Base-by-base conservation (phyloP, 345 rosid species). In the Hibiscus trionum region DNA sequence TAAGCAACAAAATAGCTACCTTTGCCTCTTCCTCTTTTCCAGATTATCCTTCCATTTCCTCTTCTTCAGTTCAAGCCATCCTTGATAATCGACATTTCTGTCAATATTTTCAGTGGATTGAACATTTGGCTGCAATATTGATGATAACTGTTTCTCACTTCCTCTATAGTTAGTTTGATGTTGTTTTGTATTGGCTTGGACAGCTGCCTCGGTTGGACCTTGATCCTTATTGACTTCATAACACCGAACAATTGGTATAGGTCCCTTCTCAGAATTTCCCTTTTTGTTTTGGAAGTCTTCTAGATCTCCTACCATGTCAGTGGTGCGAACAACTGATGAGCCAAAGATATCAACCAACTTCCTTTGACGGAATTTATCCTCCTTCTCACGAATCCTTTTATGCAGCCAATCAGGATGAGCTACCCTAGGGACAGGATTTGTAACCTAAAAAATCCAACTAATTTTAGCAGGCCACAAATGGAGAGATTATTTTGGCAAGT, bases 351-450 rank as follows among this genome's bases (percentile, higher is more conserved):
- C 93, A 74, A 73, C 88, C 72, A 94, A 79, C 82, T 90, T 94
- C 76, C 88, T 78, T 79, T 94, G 98, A 75, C 90, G 96, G 77
- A 88, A 84, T 75, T 84, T 91, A 80, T 94, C 98, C 4, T 91
- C 93, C 82, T 88, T 91, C 82, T 91, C 98, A 65, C 92, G 96
- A 60, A 91, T 90, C 86, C 86, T 94, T 84, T 90, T 94, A 72
- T 90, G 92, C 77, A 94, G 88, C 98, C 98, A 94, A 75, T 94
- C 98, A 74, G 97, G 98, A 80, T 94, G 97, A 82, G 80, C 82
- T 50, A 94, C 98, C 78, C 98, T 85, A 71, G 98, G 97, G 47
- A 94, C 98, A 56, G 98, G 98, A 87, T 94, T 94, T 73, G 84
- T 75, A 76, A 93, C 93, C 98, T 93, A 78, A 73, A 80, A 67